Evolutionary conservation across 1,284 basidiomycete genomes (phyloP).

Genomic region (Trichosporon sp.): DNA sequence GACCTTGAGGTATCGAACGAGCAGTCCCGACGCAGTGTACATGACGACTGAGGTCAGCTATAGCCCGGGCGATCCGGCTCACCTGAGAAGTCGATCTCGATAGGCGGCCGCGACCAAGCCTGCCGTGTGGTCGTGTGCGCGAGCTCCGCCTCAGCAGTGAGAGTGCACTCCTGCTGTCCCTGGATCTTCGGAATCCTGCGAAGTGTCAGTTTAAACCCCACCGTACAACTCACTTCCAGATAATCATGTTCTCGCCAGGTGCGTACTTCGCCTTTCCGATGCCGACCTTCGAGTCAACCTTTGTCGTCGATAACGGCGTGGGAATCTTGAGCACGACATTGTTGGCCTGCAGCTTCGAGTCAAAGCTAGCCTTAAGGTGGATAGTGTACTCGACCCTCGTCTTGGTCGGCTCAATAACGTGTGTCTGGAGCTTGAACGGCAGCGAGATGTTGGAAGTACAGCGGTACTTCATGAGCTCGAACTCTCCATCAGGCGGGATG

Average conservation of each 20-base stretch:
- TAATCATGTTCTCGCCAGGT: slow-evolving; percentile 86
- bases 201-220: neutral
- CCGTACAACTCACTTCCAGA: slow-evolving; percentile 78
- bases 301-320: slow-evolving; percentile 88
- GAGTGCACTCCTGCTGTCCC: slow-evolving; percentile 82
- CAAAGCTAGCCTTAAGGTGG: slow-evolving; percentile 82
- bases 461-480: slow-evolving; percentile 98
- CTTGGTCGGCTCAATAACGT: slow-evolving; percentile 87
- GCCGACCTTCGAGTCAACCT: slow-evolving; percentile 81
- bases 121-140: slow-evolving; percentile 83
- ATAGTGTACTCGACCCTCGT: slow-evolving; percentile 86
- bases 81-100: slow-evolving; percentile 82
- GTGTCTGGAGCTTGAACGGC: slow-evolving; percentile 82
- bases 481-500: slow-evolving; percentile 97
- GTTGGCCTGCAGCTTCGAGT: slow-evolving; percentile 84
- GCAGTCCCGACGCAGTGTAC: slow-evolving; percentile 92
- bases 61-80: neutral
- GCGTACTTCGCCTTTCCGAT: slow-evolving; percentile 96
- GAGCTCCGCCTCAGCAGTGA: slow-evolving; percentile 75
- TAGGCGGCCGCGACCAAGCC: slow-evolving; percentile 95
- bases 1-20: slow-evolving; percentile 95
- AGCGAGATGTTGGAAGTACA: slow-evolving; percentile 93
- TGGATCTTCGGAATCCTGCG: slow-evolving; percentile 81
- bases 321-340: slow-evolving; percentile 90
- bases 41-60: slow-evolving; percentile 70